Evolutionary conservation across 75 land plant genomes (phyloP).

Genomic region (Pinus taeda): DNA sequence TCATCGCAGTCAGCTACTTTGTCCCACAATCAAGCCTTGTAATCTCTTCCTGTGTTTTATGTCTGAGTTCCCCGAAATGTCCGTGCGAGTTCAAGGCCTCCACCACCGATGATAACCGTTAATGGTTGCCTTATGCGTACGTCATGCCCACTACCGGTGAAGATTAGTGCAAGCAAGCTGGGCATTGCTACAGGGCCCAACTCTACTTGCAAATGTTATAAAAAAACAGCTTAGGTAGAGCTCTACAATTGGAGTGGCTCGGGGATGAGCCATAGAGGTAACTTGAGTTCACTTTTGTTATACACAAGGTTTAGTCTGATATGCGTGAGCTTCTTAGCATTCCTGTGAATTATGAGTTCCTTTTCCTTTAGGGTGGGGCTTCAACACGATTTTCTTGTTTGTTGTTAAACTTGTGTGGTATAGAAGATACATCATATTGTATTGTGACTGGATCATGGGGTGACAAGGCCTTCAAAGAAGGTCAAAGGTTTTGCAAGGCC

Average conservation of each 20-base stretch:
- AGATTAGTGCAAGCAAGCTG: no score
- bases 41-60: no score
- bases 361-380: constrained; percentile 94
- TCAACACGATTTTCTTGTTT: constrained; percentile 83
- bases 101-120: no score
- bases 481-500: constrained; percentile 77
- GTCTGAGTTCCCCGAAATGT: no score
- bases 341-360: constrained; percentile 70
- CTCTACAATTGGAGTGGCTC: constrained; percentile 81
- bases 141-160: no score
- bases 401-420: constrained; percentile 71
- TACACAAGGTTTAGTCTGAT: constrained; percentile 93
- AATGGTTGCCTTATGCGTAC: no score
- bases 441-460: constrained; percentile 94
- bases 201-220: constrained; percentile 75
- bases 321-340: constrained; percentile 65
- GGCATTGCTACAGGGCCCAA: constrained; percentile 64
- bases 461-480: constrained; percentile 96
- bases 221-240: constrained; percentile 81
- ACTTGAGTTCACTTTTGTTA: constrained; percentile 75
- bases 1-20: no score
- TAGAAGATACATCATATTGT: constrained; percentile 68
- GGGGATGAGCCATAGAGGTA: constrained; percentile 95
- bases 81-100: no score
- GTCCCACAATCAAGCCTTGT: no score